Percentiles rank a stretch among this genome's conserved stretches.
Evolutionary conservation across 1,284 basidiomycete species (phyloP).

Genomic region (Cystobasidiaceae sp.): DNA sequence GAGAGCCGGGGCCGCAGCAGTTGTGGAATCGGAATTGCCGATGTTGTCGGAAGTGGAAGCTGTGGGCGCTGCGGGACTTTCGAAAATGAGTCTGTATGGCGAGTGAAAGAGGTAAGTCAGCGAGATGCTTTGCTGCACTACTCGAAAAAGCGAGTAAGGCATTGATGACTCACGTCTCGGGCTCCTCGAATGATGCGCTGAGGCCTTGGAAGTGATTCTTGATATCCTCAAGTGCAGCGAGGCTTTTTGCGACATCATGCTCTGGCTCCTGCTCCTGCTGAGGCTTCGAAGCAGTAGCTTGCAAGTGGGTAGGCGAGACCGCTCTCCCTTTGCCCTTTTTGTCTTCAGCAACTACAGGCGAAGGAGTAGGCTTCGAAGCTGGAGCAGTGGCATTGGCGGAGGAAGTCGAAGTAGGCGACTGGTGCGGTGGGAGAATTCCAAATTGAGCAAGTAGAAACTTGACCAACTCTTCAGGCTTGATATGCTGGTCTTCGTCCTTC

Average conservation of each 20-base stretch:
- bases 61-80: neutral
- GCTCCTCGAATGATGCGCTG: neutral
- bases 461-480: conserved; percentile 6
- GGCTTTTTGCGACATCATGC: neutral
- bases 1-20: neutral
- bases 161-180: conserved; percentile 10
- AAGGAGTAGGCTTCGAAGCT: neutral
- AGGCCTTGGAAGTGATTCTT: neutral
- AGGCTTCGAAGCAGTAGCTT: no score
- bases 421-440: neutral
- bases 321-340: neutral
- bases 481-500: conserved; percentile 1
- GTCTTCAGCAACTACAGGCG: neutral
- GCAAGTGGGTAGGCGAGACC: no score
- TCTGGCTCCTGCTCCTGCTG: neutral
- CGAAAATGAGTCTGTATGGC: conserved; percentile 20
- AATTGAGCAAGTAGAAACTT: conserved; percentile 8
- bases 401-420: neutral
- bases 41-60: no score
- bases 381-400: neutral
- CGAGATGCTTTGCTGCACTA: neutral
- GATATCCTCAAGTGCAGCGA: neutral
- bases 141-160: neutral
- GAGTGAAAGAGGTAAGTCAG: neutral
- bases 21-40: neutral